phyloP scores from a whole-genome alignment of 805 yeast genomes.

The Pichia occidentalis region DNA sequence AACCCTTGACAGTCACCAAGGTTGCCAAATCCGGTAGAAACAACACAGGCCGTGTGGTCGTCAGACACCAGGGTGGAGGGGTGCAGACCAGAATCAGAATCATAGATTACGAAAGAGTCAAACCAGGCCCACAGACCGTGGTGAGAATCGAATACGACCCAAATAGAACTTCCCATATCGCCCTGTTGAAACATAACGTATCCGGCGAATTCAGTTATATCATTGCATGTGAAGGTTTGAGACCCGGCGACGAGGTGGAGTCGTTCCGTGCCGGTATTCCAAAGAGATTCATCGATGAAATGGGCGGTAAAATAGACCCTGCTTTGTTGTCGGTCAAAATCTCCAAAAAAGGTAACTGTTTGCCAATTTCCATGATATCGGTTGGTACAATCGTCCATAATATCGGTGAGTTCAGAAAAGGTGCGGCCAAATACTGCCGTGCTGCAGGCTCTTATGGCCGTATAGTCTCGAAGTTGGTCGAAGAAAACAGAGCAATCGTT shows the following conservation, averaged over 20 bases:
- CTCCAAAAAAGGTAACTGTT: conserved; percentile 89
- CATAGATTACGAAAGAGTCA: conserved; percentile 65
- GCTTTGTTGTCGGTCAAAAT: conserved; percentile 83
- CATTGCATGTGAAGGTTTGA: conserved; percentile 84
- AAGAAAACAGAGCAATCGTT: conserved; percentile 64
- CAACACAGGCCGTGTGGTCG: conserved; percentile 78
- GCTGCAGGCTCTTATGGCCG: conserved; percentile 95
- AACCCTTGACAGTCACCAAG: conserved; percentile 65
- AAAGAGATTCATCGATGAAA: conserved; percentile 58
- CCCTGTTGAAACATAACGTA: conserved; percentile 55
- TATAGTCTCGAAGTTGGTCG: conserved; percentile 70
- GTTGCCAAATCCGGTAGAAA: conserved; percentile 84
- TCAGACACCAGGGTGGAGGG: conserved; percentile 96
- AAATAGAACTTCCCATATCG: conserved; percentile 88
- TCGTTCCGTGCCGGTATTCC: conserved; percentile 89
- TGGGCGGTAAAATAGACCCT: conserved; percentile 91
- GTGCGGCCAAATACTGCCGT: conserved; percentile 83
- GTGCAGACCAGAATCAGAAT: conserved; percentile 82
- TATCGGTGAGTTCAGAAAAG: conserved; percentile 69
- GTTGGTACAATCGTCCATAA: conserved; percentile 86
- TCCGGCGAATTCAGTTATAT: conserved; percentile 69
- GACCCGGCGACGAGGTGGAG: conserved; percentile 89
- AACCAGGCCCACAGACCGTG: conserved; percentile 70
- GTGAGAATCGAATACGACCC: conserved; percentile 94
- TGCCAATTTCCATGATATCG: conserved; percentile 91